Conservation (phyloP, 129 eudicot genomes). For the Glebionis coronaria region DNA sequence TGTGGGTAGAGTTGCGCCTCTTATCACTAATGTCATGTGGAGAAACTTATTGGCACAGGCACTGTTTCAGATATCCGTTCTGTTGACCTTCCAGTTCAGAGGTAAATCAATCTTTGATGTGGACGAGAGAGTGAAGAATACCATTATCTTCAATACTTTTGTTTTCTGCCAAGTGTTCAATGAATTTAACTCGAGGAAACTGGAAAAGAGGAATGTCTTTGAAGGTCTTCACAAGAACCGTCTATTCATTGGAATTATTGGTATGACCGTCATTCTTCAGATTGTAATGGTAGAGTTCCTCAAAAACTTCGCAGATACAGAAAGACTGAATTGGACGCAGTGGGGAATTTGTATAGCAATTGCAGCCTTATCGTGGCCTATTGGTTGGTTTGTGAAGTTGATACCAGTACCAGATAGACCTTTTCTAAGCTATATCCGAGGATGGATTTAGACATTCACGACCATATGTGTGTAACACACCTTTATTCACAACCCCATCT, state of each 20-base stretch:
- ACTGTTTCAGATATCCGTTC: neutral
- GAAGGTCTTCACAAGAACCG: slow-evolving; percentile 4
- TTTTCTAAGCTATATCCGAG: neutral
- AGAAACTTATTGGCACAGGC: neutral
- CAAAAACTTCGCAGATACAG: neutral
- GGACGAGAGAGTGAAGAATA: neutral
- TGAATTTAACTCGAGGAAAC: neutral
- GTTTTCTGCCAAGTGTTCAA: neutral
- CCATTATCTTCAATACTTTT: slow-evolving; percentile 4
- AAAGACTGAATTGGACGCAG: neutral
- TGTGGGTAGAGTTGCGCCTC: neutral
- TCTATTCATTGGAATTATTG: neutral
- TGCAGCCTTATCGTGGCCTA: neutral
- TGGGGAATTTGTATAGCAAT: neutral
- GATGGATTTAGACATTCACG: neutral
- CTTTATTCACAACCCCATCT: no score
- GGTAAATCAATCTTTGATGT: neutral
- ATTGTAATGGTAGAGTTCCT: neutral
- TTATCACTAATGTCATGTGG: slow-evolving; percentile 4
- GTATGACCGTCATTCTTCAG: neutral
- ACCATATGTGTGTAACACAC: no score
- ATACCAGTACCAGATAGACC: neutral
- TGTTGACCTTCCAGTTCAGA: neutral
- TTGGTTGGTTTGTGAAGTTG: neutral
- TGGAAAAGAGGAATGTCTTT: neutral